phyloP scores from a whole-genome alignment of 345 rosid genomes.

The Orychophragmus violaceus region DNA sequence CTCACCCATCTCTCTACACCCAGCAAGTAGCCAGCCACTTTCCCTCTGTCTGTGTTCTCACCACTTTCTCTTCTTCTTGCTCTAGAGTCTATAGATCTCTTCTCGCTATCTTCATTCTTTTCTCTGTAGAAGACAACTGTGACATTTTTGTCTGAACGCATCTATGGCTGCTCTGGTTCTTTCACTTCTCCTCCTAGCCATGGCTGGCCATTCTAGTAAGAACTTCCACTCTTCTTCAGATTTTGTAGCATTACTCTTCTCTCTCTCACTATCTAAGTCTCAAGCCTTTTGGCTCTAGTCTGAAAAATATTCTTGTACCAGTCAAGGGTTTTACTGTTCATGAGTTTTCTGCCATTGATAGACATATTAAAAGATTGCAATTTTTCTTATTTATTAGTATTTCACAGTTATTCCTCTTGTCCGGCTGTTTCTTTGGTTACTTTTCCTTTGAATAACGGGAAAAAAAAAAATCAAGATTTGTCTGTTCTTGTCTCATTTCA shows the following conservation, averaged over 20 bases:
- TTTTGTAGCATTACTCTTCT: conserved; percentile 4
- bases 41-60: conserved; percentile 7
- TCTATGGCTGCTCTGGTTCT: conserved; percentile 44
- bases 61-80: neutral
- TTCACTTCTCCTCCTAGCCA: conserved; percentile 41
- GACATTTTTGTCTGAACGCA: conserved; percentile 18
- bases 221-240: conserved; percentile 4
- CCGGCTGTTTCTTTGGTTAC: neutral
- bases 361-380: neutral
- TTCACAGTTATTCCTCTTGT: neutral
- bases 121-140: conserved; percentile 1
- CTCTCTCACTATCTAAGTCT: neutral
- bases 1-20: conserved; percentile 12
- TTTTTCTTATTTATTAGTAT: neutral
- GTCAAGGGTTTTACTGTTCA: conserved; percentile 22
- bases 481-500: neutral
- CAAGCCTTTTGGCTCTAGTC: neutral
- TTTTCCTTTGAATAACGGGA: neutral
- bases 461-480: neutral
- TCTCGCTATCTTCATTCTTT: neutral
- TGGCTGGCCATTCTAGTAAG: conserved; percentile 50
- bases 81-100: conserved; percentile 18
- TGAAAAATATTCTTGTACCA: conserved; percentile 1
- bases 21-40: conserved; percentile 8
- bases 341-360: neutral